These are phyloP conservation scores for Aureobasidium sp. DNA, from an alignment of 2,329 filamentous ascomycete genomes.

Conservation along the genomic window DNA sequence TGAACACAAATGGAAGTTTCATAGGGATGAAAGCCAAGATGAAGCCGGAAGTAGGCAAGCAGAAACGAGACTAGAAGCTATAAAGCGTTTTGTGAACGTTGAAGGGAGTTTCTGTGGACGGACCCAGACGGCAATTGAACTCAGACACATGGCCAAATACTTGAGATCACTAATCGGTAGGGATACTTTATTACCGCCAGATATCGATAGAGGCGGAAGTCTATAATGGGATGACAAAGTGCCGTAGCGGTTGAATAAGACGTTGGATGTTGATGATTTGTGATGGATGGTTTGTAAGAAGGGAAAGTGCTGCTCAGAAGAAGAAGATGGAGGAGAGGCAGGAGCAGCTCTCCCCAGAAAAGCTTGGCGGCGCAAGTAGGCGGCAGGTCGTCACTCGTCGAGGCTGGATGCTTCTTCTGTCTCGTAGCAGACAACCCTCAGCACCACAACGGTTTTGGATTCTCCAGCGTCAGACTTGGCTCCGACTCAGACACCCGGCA, in stretches of 20 bases:
- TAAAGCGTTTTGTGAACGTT: slow-evolving; percentile 16
- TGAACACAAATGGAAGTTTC: neutral
- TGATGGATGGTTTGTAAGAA: neutral
- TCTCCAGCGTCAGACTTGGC: slow-evolving; percentile 5
- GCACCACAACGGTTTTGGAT: slow-evolving; percentile 12
- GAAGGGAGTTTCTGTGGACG: neutral
- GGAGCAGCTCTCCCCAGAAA: slow-evolving; percentile 1
- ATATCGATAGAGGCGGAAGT: neutral
- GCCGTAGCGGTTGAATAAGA: neutral
- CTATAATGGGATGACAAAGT: too few relatives aligned
- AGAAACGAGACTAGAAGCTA: slow-evolving; percentile 7
- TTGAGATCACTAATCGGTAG: slow-evolving; percentile 3
- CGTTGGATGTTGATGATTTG: neutral
- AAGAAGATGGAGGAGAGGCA: neutral
- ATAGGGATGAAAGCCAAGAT: neutral
- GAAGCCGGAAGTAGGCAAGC: neutral
- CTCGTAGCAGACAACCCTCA: neutral
- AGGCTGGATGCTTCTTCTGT: slow-evolving; percentile 1
- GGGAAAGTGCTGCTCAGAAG: neutral
- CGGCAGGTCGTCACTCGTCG: neutral
- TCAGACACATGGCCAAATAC: slow-evolving; percentile 9
- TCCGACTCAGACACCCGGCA: slow-evolving; percentile 1
- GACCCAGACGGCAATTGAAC: slow-evolving; percentile 14
- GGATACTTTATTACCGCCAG: slow-evolving; percentile 3
- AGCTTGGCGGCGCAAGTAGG: neutral